phyloP scores from a whole-genome alignment of 148 eudicot species.

The Polygonum aviculare region DNA sequence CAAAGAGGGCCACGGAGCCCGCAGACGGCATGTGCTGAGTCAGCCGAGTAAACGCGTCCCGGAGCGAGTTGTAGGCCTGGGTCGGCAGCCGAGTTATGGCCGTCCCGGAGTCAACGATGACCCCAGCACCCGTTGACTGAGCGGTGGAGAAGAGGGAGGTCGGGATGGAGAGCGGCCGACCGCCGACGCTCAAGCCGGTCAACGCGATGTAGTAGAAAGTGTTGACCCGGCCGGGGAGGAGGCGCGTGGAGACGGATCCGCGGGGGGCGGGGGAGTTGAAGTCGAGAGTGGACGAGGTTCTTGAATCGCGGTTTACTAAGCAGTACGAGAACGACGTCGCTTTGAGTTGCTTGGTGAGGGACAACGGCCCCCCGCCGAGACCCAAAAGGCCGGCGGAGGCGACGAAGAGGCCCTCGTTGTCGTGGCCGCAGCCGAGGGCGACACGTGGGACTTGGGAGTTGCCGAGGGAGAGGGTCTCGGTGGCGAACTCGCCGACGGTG shows the following conservation, averaged over 20 bases:
- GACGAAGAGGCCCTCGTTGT: slow-evolving; percentile 59
- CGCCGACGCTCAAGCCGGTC: slow-evolving; percentile 50
- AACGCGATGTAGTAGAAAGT: slow-evolving; percentile 41
- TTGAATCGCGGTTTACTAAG: slow-evolving; percentile 48
- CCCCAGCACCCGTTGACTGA: slow-evolving; percentile 38
- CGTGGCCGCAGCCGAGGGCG: slow-evolving; percentile 80
- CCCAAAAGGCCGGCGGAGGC: slow-evolving; percentile 71
- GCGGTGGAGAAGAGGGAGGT: slow-evolving; percentile 25
- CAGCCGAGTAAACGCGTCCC: slow-evolving; percentile 32
- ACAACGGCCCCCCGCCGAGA: slow-evolving; percentile 51
- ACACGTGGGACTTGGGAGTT: slow-evolving; percentile 32
- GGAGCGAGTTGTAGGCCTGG: slow-evolving; percentile 38
- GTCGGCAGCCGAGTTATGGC: slow-evolving; percentile 45
- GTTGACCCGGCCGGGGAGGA: slow-evolving; percentile 16
- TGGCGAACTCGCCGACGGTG: slow-evolving; percentile 59
- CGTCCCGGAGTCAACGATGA: slow-evolving; percentile 63
- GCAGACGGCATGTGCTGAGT: slow-evolving; percentile 24
- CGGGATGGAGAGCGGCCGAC: slow-evolving; percentile 24
- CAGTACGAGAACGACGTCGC: slow-evolving; percentile 61
- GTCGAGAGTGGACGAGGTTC: slow-evolving; percentile 39
- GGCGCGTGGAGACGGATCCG: slow-evolving; percentile 24
- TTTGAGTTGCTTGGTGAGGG: slow-evolving; percentile 40
- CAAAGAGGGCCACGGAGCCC: slow-evolving; percentile 32
- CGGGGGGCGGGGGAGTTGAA: slow-evolving; percentile 30
- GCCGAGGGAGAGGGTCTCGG: slow-evolving; percentile 69